These are phyloP conservation scores for Mortierella sp. DNA, from an alignment of 371 early-diverging fungal genomes.

Conservation along the genomic window DNA sequence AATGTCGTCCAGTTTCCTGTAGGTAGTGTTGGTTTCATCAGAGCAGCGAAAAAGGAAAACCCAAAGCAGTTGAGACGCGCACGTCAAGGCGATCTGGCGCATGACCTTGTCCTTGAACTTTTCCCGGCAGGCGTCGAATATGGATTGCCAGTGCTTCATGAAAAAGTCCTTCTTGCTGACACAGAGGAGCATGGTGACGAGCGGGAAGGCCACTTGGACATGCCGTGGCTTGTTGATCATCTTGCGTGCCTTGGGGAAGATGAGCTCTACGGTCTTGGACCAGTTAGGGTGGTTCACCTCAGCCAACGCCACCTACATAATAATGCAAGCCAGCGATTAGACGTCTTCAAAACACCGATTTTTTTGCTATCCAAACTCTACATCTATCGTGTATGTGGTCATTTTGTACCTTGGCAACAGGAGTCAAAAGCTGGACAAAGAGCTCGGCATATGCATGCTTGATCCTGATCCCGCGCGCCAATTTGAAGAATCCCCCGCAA, in stretches of 20 bases:
- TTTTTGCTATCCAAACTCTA: too few relatives aligned
- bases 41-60: conserved; percentile 91
- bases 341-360: background rate
- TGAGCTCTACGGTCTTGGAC: conserved; percentile 91
- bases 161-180: conserved; percentile 93
- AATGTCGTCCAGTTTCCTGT: conserved; percentile 64
- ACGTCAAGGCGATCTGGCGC: conserved; percentile 80
- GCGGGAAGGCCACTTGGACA: conserved; percentile 85
- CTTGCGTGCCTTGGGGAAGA: conserved; percentile 91
- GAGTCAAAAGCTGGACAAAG: conserved; percentile 91
- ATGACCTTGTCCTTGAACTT: conserved; percentile 77
- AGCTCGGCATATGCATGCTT: conserved; percentile 93
- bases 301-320: conserved; percentile 82
- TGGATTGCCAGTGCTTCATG: conserved; percentile 78
- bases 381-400: background rate
- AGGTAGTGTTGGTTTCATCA: conserved; percentile 38
- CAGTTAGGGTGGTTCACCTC: conserved; percentile 97
- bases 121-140: conserved; percentile 84
- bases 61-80: conserved; percentile 91
- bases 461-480: conserved; percentile 83
- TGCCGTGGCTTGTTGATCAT: conserved; percentile 91
- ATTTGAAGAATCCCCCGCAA: conserved; percentile 89
- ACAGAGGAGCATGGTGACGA: conserved; percentile 90
- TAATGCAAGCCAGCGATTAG: background rate
- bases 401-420: conserved; percentile 82